phyloP scores from a whole-genome alignment of 2,329 filamentous ascomycete species.

The Neofusicoccum ribis region DNA sequence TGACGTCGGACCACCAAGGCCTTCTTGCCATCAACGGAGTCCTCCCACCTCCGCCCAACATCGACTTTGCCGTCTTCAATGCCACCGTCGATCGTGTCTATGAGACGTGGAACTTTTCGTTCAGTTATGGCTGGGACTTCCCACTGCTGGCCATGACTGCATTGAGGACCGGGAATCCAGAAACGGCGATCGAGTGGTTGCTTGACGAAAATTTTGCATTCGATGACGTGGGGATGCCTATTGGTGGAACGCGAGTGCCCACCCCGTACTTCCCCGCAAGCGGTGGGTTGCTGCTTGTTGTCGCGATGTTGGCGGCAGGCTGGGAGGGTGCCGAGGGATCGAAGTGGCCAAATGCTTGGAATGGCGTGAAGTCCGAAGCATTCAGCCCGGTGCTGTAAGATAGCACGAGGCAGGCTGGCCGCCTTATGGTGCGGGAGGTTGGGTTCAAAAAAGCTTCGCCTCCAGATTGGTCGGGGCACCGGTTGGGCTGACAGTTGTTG shows the following conservation, averaged over 20 bases:
- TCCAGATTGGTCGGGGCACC: not conserved
- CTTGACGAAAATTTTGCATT: conserved; percentile 55
- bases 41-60: conserved; percentile 31
- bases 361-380: conserved; percentile 48
- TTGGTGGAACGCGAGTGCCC: conserved; percentile 54
- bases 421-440: not conserved
- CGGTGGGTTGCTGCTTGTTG: conserved; percentile 51
- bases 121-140: conserved; percentile 39
- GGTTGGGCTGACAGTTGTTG: not conserved
- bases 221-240: conserved; percentile 58
- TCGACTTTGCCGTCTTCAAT: conserved; percentile 33
- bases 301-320: conserved; percentile 59
- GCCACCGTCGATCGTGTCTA: conserved; percentile 33
- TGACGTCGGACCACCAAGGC: conserved; percentile 35
- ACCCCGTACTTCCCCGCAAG: conserved; percentile 60
- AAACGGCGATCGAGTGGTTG: conserved; percentile 39
- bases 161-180: conserved; percentile 30
- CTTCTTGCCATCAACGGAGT: conserved; percentile 33
- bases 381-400: conserved; percentile 39
- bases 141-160: conserved; percentile 35
- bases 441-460: not conserved
- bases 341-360: conserved; percentile 53
- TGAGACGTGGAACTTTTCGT: conserved; percentile 37
- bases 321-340: conserved; percentile 54
- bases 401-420: not conserved